phyloP scores from a whole-genome alignment of 169 alveolate species.

The Plasmodium falciparum region DNA sequence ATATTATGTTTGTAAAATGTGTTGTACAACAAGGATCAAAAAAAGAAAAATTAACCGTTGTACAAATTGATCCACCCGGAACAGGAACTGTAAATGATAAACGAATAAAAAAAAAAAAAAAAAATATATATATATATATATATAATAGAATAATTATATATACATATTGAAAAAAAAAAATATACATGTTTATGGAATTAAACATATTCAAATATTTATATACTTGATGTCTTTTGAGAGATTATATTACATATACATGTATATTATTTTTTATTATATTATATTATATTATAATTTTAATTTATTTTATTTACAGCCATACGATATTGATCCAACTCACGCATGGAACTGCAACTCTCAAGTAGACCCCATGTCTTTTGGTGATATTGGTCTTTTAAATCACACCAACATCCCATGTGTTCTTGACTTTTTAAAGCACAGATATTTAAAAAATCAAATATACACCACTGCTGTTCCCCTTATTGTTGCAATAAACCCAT shows the following conservation, averaged over 20 bases:
- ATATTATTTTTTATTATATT: neutral
- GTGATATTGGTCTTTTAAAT: slow-evolving; percentile 92
- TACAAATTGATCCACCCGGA: slow-evolving; percentile 91
- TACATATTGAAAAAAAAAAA: neutral
- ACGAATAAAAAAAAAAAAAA: neutral
- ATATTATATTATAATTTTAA: slow-evolving; percentile 2
- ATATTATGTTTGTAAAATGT: slow-evolving; percentile 92
- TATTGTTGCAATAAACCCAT: slow-evolving; percentile 93
- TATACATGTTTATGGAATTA: neutral
- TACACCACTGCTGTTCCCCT: slow-evolving; percentile 94
- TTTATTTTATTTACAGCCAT: slow-evolving; percentile 74
- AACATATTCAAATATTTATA: too few species aligned
- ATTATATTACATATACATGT: too few species aligned
- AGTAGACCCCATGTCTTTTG: slow-evolving; percentile 93
- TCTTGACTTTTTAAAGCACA: slow-evolving; percentile 86
- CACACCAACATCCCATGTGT: slow-evolving; percentile 92
- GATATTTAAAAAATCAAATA: slow-evolving; percentile 91
- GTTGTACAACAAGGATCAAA: slow-evolving; percentile 92
- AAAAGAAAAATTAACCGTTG: slow-evolving; percentile 81
- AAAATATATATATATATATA: neutral
- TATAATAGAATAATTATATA: neutral
- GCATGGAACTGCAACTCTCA: slow-evolving; percentile 92
- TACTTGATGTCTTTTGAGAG: too few species aligned
- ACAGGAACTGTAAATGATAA: slow-evolving; percentile 53
- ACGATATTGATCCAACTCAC: slow-evolving; percentile 88